phyloP scores from a whole-genome alignment of 2,329 filamentous ascomycete genomes.

The Thielaviopsis musarum region DNA sequence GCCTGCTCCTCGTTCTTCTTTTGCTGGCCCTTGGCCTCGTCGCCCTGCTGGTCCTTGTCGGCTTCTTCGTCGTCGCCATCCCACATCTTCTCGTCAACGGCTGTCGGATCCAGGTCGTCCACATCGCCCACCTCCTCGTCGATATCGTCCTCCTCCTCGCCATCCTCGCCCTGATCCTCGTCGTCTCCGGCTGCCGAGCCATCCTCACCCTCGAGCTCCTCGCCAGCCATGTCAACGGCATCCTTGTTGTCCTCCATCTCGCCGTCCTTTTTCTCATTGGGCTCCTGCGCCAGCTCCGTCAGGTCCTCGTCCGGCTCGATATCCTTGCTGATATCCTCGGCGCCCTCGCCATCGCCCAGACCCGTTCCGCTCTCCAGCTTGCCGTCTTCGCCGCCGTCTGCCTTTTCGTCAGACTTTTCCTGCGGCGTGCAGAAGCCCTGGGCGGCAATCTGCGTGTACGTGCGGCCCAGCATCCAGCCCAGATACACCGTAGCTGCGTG shows the following conservation, averaged over 20 bases:
- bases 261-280: constrained; percentile 44
- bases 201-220: constrained; percentile 78
- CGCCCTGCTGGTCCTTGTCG: constrained; percentile 65
- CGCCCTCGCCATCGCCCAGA: constrained; percentile 89
- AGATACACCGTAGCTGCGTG: constrained; percentile 60
- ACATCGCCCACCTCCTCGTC: constrained; percentile 86
- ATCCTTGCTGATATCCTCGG: constrained; percentile 96
- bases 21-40: constrained; percentile 54
- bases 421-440: constrained; percentile 85
- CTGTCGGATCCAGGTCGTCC: constrained; percentile 73
- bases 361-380: constrained; percentile 85
- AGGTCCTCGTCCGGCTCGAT: constrained; percentile 87
- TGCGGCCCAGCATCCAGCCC: constrained; percentile 56
- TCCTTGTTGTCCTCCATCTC: constrained; percentile 69
- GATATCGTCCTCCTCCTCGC: constrained; percentile 54
- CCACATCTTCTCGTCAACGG: constrained; percentile 98
- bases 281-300: constrained; percentile 75
- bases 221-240: constrained; percentile 80
- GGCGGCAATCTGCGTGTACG: constrained; percentile 61
- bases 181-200: constrained; percentile 47
- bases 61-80: constrained; percentile 69
- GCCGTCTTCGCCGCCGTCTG: constrained; percentile 58
- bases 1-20: constrained; percentile 45
- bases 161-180: constrained; percentile 42
- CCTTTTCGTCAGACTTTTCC: constrained; percentile 57